These are phyloP conservation scores for Candida sp. DNA, from an alignment of 1,139 yeast species.

Conservation along the genomic window DNA sequence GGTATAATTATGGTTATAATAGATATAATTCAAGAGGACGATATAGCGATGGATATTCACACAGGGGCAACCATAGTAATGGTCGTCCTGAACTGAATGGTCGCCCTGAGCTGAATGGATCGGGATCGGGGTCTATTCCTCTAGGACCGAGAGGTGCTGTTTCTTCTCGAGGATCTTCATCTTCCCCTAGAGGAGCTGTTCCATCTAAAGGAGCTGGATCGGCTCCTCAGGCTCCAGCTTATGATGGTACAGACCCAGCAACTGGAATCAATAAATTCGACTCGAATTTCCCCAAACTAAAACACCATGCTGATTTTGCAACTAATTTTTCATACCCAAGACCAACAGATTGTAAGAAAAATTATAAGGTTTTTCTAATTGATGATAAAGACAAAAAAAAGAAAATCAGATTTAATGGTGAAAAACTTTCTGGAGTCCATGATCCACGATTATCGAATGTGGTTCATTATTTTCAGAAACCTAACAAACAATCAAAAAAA, in stretches of 20 bases:
- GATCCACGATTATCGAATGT: conserved; percentile 36
- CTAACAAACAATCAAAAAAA: conserved; percentile 40
- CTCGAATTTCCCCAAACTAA: conserved; percentile 23
- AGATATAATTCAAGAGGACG: conserved; percentile 5
- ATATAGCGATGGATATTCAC: conserved; percentile 3
- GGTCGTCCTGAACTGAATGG: conserved; percentile 4
- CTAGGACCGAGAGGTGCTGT: neutral
- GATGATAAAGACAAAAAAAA: conserved; percentile 35
- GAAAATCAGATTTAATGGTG: conserved; percentile 36
- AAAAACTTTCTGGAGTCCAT: conserved; percentile 30
- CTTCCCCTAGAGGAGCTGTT: neutral
- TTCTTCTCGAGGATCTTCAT: neutral
- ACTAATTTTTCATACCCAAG: conserved; percentile 11
- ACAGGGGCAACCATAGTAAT: conserved; percentile 5
- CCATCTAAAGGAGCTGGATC: neutral
- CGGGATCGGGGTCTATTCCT: neutral
- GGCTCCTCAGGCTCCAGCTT: neutral
- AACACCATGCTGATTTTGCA: conserved; percentile 26
- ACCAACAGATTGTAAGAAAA: conserved; percentile 21
- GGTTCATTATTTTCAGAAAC: conserved; percentile 33
- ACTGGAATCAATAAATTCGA: conserved; percentile 35
- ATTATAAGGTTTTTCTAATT: conserved; percentile 34
- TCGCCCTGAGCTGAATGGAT: conserved; percentile 3
- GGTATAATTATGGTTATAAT: conserved; percentile 10
- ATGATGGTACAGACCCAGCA: conserved; percentile 25